These are phyloP conservation scores for Flaveria sonorensis DNA, from an alignment of 129 eudicot species.

Conservation along the genomic window DNA sequence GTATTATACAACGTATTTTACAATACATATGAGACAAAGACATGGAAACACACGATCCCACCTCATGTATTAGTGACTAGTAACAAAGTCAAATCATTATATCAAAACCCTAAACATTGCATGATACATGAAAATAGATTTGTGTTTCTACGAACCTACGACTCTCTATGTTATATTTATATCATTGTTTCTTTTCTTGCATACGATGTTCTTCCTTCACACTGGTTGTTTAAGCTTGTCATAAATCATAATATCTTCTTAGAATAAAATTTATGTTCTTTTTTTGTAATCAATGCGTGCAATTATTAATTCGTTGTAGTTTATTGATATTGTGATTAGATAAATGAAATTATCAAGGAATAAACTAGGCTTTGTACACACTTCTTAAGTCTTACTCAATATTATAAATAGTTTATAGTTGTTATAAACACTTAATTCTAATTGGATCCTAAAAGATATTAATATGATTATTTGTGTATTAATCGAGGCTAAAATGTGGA, in stretches of 20 bases:
- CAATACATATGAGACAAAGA: too few species aligned
- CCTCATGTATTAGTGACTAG: too few species aligned
- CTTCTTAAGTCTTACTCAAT: not conserved
- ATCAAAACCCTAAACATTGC: not conserved
- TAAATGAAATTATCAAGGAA: too few species aligned
- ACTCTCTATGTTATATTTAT: not conserved
- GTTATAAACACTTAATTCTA: not conserved
- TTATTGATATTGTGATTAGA: not conserved
- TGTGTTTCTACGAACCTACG: not conserved
- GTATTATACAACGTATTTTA: not conserved
- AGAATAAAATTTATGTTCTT: not conserved
- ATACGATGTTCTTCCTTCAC: not conserved
- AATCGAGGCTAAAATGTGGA: not conserved
- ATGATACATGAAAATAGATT: not conserved
- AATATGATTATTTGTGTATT: not conserved
- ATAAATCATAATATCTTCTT: not conserved
- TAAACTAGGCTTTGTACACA: not conserved
- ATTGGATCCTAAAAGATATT: not conserved
- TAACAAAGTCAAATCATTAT: not conserved
- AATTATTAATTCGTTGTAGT: not conserved
- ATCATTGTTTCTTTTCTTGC: not conserved
- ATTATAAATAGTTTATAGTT: not conserved
- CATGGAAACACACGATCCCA: too few species aligned
- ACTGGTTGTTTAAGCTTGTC: not conserved
- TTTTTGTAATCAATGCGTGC: not conserved